phyloP scores from a whole-genome alignment of 441 rosid species.

The Aleurites moluccanus region DNA sequence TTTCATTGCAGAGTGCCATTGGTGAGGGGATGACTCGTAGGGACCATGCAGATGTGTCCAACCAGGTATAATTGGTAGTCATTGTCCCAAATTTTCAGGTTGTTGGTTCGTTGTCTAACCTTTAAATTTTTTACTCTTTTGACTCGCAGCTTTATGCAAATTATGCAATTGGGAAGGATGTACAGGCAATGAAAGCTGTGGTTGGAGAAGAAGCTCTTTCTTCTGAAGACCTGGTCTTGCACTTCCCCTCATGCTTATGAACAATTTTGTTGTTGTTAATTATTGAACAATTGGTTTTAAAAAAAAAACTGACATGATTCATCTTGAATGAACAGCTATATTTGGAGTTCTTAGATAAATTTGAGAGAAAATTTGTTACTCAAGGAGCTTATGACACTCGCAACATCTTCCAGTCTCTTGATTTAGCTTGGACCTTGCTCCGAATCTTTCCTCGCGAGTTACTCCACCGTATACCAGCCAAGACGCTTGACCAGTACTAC shows the following conservation, averaged over 20 bases:
- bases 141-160: constrained; percentile 74
- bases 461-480: constrained; percentile 97
- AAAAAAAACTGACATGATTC: constrained; percentile 20
- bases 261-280: not conserved
- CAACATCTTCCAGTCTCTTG: constrained; percentile 95
- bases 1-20: constrained; percentile 72
- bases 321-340: constrained; percentile 61
- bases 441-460: constrained; percentile 99
- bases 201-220: constrained; percentile 99
- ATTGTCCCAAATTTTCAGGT: not conserved
- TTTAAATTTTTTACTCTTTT: constrained; percentile 20
- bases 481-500: constrained; percentile 88
- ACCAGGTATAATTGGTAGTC: constrained; percentile 56
- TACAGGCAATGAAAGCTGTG: constrained; percentile 99
- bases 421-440: constrained; percentile 95
- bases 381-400: constrained; percentile 99
- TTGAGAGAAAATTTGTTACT: constrained; percentile 93
- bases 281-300: not conserved
- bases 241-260: not conserved
- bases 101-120: not conserved
- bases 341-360: constrained; percentile 93
- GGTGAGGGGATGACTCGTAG: constrained; percentile 99
- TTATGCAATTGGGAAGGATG: constrained; percentile 97
- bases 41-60: constrained; percentile 97
- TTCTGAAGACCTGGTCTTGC: constrained; percentile 85